A percentile compares a stretch with the other conserved stretches of the same genome.
phyloP scores from a whole-genome alignment of 1,284 basidiomycete species.

The Ganoderma lingzhi region DNA sequence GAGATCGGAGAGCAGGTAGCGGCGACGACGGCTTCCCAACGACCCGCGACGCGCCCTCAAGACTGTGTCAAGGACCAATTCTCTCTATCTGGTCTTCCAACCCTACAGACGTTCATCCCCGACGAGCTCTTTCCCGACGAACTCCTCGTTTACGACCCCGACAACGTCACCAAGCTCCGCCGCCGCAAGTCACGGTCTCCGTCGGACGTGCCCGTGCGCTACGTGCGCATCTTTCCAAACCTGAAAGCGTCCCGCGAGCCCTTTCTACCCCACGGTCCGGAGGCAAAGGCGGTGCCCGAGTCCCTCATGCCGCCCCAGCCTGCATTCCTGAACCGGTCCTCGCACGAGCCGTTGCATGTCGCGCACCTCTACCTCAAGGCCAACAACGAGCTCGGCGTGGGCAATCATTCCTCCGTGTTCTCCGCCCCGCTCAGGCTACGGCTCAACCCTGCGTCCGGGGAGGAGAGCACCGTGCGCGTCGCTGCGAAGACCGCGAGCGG shows the following conservation, averaged over 20 bases:
- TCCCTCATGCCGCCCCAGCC: not conserved
- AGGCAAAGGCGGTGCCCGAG: not conserved
- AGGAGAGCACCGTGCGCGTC: constrained; percentile 39
- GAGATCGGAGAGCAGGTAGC: not conserved
- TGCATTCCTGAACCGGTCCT: not conserved
- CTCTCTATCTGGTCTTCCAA: constrained; percentile 24
- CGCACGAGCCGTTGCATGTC: not conserved
- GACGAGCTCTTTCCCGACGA: constrained; percentile 40
- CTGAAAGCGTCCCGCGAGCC: not conserved
- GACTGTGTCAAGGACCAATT: not conserved
- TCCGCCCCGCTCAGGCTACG: constrained; percentile 42
- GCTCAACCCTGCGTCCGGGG: constrained; percentile 30
- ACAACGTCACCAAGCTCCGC: constrained; percentile 9
- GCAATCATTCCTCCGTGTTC: constrained; percentile 44
- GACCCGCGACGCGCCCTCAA: not conserved
- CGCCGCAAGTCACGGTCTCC: not conserved
- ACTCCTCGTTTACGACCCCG: constrained; percentile 41
- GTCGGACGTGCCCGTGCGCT: constrained; percentile 12
- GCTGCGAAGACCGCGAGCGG: constrained; percentile 41
- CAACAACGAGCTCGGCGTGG: constrained; percentile 40
- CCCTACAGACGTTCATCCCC: constrained; percentile 40
- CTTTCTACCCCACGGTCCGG: not conserved
- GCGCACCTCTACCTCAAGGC: constrained; percentile 39
- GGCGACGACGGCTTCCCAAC: not conserved
- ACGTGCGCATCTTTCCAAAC: constrained; percentile 36